Evolutionary conservation across 1,284 basidiomycete genomes (phyloP).

Genomic region (Puccinia novopanici): DNA sequence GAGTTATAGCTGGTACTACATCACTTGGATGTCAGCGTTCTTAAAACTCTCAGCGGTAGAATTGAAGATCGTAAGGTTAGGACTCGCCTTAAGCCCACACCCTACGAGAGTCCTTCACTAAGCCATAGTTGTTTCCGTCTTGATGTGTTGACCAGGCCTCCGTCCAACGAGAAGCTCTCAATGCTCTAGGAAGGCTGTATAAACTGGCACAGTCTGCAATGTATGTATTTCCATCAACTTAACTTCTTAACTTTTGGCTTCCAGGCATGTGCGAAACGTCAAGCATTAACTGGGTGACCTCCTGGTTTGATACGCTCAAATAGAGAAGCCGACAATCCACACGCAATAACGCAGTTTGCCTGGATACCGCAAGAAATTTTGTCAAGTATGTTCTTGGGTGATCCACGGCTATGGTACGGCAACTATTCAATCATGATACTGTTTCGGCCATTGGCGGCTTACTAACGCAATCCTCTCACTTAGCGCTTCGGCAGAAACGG

Average conservation of each 20-base stretch:
- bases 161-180: conserved; percentile 82
- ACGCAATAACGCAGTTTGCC: conserved; percentile 76
- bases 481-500: conserved; percentile 68
- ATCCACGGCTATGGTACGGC: conserved; percentile 50
- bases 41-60: conserved; percentile 71
- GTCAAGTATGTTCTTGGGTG: conserved; percentile 60
- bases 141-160: conserved; percentile 62
- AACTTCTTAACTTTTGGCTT: neutral
- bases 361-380: conserved; percentile 85
- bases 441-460: conserved; percentile 62
- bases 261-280: neutral
- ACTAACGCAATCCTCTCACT: conserved; percentile 47
- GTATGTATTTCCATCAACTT: conserved; percentile 62
- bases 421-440: conserved; percentile 61
- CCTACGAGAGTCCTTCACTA: neutral
- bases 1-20: conserved; percentile 89
- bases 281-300: neutral
- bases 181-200: conserved; percentile 76
- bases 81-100: neutral
- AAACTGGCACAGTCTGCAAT: conserved; percentile 83
- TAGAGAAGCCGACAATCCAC: conserved; percentile 76
- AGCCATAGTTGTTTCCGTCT: conserved; percentile 15
- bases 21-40: conserved; percentile 69
- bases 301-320: neutral
- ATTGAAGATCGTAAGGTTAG: conserved; percentile 81